Base-by-base conservation (phyloP, 2,329 filamentous ascomycete species). In the Fusarium globosum region DNA sequence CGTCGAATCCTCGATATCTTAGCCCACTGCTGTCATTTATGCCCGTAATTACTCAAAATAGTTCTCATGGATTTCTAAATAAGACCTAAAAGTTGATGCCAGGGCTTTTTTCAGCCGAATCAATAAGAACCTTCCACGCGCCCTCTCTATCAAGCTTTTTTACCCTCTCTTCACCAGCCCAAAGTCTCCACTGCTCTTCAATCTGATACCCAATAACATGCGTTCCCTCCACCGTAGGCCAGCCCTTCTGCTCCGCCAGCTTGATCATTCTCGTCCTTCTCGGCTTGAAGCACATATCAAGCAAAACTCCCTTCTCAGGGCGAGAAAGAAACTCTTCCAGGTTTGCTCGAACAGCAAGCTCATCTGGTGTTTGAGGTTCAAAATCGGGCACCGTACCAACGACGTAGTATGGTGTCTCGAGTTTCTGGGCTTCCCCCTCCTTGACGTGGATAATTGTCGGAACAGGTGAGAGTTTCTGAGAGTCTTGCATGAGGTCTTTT, bases 211-310 rank as follows among this genome's bases (percentile, higher is more conserved):
- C 53, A 7, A 68, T 68, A 8, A 68, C 20, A 15, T 68, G 63
- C 4, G 63, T 68, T 12, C 65, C 65, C 3, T 68, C 65, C 0
- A 68, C 65, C 1, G 46, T 52, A 7, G 46, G 39, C 65, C 63
- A 68, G 5, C 46, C 46, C 4, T 61, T 68, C 13, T 68, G 14
- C 11, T 68, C 65, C 0, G 65, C 63, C 1, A 68, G 7, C 13
- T 61, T 68, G 9, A 68, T 68, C 63, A 68, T 68, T 6, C 65
- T 61, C 0, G 65, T 68, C 4, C 65, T 26, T 36, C 65, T 42
- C 0, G 65, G 65, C 30, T 68, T 68, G 41, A 68, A 68, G 36
- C 65, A 68, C 65, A 68, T 68, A 11, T 68, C 65, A 14, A 68
- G 65, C 0, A 68, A 5, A 4, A 68, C 46, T 3, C 65, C 65